Base-by-base conservation (phyloP, 345 rosid genomes). In the Eucalyptus paniculata region DNA sequence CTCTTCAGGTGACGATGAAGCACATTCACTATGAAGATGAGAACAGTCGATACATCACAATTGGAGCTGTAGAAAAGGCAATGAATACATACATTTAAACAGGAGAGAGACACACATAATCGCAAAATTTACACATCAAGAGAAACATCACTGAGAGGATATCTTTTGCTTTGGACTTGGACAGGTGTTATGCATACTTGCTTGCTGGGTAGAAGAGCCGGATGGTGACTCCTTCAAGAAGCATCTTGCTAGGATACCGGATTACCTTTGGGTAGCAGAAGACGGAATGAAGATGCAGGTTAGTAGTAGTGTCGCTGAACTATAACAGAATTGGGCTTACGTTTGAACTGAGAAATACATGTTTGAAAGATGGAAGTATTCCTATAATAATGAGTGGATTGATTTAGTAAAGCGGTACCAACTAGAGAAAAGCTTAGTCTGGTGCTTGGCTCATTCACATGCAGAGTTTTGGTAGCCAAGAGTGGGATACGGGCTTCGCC, bases 121-220 rank as follows among this genome's bases (percentile, higher is more conserved):
- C 16, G 23, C 42, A 21, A 47, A 51, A 60, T 53, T 16, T 87
- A 44, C 13, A 6, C 37, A 56, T 87, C 88, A 34, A 26, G 16
- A 44, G 83, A 77, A 77, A 37, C 83, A 37, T 19, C 28, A 37
- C 40, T 60, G 24, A 28, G 30, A 34, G 9, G 3, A 34, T 32
- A 42, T 19, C 26, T 87, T 24, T 34, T 7, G 21, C 34, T 26
- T 24, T 83, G 88, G 90, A 34, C 88, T 88, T 28, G 91, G 86
- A 90, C 91, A 94, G 92, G 94, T 87, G 26, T 50, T 96, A 9
- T 92, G 95, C 86, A 94, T 92, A 95, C 93, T 96, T 54, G 93
- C 96, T 89, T 96, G 96, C 50, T 95, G 96, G 97, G 94, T 91
- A 50, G 97, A 96, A 91, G 94, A 96, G 90, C 95, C 96, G 3